These are phyloP conservation scores for Ajuga chamaepitys DNA, from an alignment of 257 asterid species.

Conservation along the genomic window DNA sequence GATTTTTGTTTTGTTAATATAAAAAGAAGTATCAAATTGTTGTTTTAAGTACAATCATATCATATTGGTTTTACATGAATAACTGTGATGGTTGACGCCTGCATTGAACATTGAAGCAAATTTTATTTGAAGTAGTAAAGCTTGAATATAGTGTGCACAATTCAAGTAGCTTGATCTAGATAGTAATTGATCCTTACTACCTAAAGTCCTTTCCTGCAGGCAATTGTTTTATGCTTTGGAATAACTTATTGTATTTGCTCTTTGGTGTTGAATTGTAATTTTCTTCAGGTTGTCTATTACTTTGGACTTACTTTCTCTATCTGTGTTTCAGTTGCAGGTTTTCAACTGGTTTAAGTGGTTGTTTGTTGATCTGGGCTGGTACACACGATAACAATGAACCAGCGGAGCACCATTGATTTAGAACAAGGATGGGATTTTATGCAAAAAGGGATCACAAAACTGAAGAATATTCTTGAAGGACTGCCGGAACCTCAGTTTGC, in stretches of 20 bases:
- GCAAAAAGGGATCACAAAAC: conserved; percentile 84
- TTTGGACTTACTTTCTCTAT: background rate
- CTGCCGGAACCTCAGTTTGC: conserved; percentile 82
- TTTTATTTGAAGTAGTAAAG: background rate
- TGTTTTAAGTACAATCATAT: background rate
- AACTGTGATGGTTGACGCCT: background rate
- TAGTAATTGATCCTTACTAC: background rate
- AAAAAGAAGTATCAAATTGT: background rate
- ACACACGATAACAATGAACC: conserved; percentile 68
- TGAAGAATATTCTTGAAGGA: conserved; percentile 84
- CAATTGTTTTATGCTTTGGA: no score
- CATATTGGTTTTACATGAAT: background rate
- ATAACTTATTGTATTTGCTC: background rate
- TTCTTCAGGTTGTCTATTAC: background rate
- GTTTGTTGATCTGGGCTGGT: conserved; percentile 14
- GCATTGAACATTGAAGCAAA: background rate
- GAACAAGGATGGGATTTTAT: conserved; percentile 94
- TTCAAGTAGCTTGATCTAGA: background rate
- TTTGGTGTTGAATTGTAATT: background rate
- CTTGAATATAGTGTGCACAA: background rate
- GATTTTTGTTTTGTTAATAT: background rate
- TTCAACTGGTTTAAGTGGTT: conserved; percentile 11
- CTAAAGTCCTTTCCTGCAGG: no score
- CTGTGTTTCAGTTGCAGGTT: conserved; percentile 21
- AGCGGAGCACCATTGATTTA: conserved; percentile 61